Evolutionary conservation across 495 filamentous ascomycete genomes (phyloP), one percentile per base, ranked within the genome.

Genomic region (Xylaria curta): DNA sequence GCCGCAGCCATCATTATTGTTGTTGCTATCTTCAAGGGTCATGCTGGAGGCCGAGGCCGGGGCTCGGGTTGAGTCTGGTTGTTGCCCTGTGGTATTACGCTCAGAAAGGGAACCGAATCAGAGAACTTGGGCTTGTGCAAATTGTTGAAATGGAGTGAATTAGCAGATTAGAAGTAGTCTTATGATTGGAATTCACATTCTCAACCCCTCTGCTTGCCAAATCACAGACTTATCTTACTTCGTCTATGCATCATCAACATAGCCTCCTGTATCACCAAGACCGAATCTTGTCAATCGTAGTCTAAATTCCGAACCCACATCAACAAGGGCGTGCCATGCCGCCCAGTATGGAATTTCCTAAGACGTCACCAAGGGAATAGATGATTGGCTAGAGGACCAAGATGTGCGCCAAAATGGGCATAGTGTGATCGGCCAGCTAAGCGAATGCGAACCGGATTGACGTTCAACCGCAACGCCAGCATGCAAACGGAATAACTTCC

Each of bases 371-470:
- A 13, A 7, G 36, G 12, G 12, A 2, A 15, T 9, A 24, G 7
- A 38, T 31, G 44, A 49, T 49, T 65, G 40, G 62, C 0, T 28
- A 3, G 12, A 26, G 24, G 19, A 1, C 3, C 5, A n/a, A 15
- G 12, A 49, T 15, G 5, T 36, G 15, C 12, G 4, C 38, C 24
- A 42, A n/a, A 31, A 33, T 36, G 40, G 40, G 26, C 8, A 1
- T 65, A 46, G 44, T 49, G 44, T 44, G 59, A 13, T 19, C 31
- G 33, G 10, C 4, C 6, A 31, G 36, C 38, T 7, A 26, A 62
- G 12, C 60, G 60, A 63, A 63, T 42, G 38, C 60, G 60, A 44
- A 21, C 24, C 38, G 60, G 60, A 15, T 63, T 26, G 60, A 63
- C 7, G 26, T 44, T 63, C n/a, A 44, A 26, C 60, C 60, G 40